Evolutionary conservation across 1,284 basidiomycete genomes (phyloP).

Genomic region (Golubevia pallescens): DNA sequence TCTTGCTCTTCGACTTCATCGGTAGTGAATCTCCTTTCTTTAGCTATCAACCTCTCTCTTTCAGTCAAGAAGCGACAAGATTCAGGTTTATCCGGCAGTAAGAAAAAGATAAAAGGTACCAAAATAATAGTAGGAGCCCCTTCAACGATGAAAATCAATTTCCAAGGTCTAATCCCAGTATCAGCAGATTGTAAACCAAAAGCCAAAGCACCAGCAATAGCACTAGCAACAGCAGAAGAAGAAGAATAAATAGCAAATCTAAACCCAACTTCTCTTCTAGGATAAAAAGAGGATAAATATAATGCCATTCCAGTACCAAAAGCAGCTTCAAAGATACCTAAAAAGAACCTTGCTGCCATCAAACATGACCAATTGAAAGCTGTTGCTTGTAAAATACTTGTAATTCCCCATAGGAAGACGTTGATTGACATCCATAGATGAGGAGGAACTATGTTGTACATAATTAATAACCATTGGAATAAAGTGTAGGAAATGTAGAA

Average conservation of each 20-base stretch:
- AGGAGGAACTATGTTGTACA: constrained; percentile 35
- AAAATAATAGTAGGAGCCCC: constrained; percentile 35
- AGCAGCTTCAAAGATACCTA: constrained; percentile 32
- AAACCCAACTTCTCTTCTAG: constrained; percentile 32
- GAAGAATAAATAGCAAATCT: constrained; percentile 33
- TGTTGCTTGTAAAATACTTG: constrained; percentile 32
- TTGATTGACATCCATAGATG: constrained; percentile 27
- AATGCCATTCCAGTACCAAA: constrained; percentile 38
- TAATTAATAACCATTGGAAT: constrained; percentile 35
- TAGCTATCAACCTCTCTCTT: constrained; percentile 32
- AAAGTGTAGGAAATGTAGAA: constrained; percentile 43
- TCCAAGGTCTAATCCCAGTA: constrained; percentile 25
- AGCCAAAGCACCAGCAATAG: constrained; percentile 38
- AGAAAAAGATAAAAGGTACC: constrained; percentile 20
- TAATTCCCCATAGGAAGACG: constrained; percentile 40
- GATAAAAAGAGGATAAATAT: constrained; percentile 36
- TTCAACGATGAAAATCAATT: constrained; percentile 38
- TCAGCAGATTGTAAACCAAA: constrained; percentile 34
- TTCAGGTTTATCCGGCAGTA: constrained; percentile 37
- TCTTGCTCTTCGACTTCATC: too few species aligned
- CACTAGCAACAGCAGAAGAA: constrained; percentile 28
- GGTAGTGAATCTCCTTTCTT: constrained; percentile 26
- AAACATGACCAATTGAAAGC: constrained; percentile 28
- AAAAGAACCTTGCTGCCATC: constrained; percentile 36
- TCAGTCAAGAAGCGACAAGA: constrained; percentile 25